Base-by-base conservation (phyloP, 2,329 filamentous ascomycete species). In the Penicillium sp. region DNA sequence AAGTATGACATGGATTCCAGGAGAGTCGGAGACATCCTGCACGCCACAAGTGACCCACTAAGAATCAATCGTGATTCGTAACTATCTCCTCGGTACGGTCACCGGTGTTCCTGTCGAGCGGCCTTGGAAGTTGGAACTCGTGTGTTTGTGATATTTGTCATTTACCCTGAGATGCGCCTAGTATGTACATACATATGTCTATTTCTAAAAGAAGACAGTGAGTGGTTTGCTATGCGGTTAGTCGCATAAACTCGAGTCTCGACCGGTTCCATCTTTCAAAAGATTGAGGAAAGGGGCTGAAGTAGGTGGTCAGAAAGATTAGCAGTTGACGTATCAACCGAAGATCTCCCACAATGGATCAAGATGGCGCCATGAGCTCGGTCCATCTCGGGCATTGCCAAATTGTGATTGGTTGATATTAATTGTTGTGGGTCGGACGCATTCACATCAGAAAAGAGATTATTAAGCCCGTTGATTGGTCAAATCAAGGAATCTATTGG, bases 281-380 rank as follows among this genome's bases (percentile, higher is more conserved):
- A 14, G n/a, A 33, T 9, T 33, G 3, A n/a, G 25, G 18, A 37
- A 39, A 49, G 19, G 3, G 39, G 8, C 16, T 19, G 28, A 8
- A 13, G 25, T n/a, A n/a, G n/a, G n/a, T n/a, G 29, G 3, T n/a
- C 29, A 48, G 46, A 16, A 31, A 27, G 36, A 14, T 36, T 12
- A 28, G 45, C 48, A 59, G 52, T 59, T 59, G 59, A 61, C 14
- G 56, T 61, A 58, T 61, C 59, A 42, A 49, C 52, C 50, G 39
- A 31, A 34, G 35, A 27, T 48, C 43, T 46, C 50, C 29, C n/a
- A n/a, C n/a, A n/a, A n/a, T 36, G 53, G 46, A 53, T 56, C 42
- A 37, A 42, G 29, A 38, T 44, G 35, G 39, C 14, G 41, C 40
- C 45, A 36, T 28, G 40, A 46, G 46, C 50, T 53, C 49, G 55